Percentiles rank a stretch among this genome's conserved stretches.
phyloP scores from a whole-genome alignment of 768 basidiomycete species.

The Serendipita vermifera region DNA sequence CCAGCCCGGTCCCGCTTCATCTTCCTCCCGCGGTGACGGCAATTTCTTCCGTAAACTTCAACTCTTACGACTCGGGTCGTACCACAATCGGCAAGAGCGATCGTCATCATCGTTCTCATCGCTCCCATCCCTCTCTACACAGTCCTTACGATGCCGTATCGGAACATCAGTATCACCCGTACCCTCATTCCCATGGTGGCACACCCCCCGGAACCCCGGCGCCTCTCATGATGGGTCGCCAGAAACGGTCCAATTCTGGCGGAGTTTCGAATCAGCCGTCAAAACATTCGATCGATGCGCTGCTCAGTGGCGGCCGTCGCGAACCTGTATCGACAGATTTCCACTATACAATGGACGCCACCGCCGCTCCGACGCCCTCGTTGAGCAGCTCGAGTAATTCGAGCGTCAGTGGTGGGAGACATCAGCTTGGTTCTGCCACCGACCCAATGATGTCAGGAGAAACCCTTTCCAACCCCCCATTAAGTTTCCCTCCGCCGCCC shows the following conservation, averaged over 20 bases:
- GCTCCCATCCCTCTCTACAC: background rate
- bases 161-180: background rate
- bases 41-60: background rate
- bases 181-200: constrained; percentile 8
- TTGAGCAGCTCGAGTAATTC: background rate
- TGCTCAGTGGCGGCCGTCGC: background rate
- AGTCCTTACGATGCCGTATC: background rate
- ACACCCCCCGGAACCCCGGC: constrained; percentile 2
- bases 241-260: background rate
- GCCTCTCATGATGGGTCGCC: background rate
- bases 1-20: constrained; percentile 2
- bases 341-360: background rate
- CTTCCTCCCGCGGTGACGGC: background rate
- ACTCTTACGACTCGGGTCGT: background rate
- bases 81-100: background rate
- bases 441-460: too few relatives aligned
- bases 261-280: too few relatives aligned
- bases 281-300: background rate
- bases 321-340: too few relatives aligned
- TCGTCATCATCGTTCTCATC: constrained; percentile 6
- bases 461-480: background rate
- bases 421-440: background rate
- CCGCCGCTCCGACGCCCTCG: background rate
- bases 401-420: background rate
- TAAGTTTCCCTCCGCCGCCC: background rate